Evolutionary conservation across 345 rosid species (phyloP).

Genomic region (Tarenaya hassleriana): DNA sequence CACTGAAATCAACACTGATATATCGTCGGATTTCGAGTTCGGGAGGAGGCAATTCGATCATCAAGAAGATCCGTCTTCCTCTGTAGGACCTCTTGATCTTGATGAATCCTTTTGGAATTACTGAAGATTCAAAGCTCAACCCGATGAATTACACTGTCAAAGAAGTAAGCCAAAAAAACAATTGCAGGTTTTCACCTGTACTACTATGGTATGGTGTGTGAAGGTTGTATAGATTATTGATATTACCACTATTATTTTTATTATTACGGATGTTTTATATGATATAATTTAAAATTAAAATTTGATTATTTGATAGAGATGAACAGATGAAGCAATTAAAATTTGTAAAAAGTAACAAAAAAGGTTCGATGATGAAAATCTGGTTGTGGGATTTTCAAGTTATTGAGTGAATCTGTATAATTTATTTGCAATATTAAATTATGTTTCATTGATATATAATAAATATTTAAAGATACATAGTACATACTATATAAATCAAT

Average conservation of each 20-base stretch:
- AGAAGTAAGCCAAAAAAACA: constrained; percentile 12
- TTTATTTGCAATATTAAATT: too few relatives aligned
- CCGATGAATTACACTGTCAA: constrained; percentile 7
- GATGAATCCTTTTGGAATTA: constrained; percentile 66
- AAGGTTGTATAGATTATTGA: constrained; percentile 24
- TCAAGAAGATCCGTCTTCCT: constrained; percentile 43
- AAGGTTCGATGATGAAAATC: too few relatives aligned
- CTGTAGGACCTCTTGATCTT: constrained; percentile 39
- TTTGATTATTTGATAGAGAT: constrained; percentile 3
- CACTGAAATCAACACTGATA: constrained; percentile 31
- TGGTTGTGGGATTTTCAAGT: too few relatives aligned
- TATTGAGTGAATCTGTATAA: too few relatives aligned
- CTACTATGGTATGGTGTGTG: constrained; percentile 24
- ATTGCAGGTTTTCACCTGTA: too few relatives aligned
- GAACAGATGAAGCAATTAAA: not conserved
- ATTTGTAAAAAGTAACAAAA: too few relatives aligned
- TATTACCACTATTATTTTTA: not conserved
- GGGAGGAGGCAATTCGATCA: constrained; percentile 40
- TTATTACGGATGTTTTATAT: not conserved
- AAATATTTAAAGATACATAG: constrained; percentile 32
- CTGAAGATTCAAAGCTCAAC: constrained; percentile 26
- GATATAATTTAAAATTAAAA: constrained; percentile 1
- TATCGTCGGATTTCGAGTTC: constrained; percentile 45
- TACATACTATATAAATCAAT: too few relatives aligned
- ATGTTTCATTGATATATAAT: not conserved